Conservation (phyloP, 2,329 filamentous ascomycete genomes). For the Sclerotinia subarctica region DNA sequence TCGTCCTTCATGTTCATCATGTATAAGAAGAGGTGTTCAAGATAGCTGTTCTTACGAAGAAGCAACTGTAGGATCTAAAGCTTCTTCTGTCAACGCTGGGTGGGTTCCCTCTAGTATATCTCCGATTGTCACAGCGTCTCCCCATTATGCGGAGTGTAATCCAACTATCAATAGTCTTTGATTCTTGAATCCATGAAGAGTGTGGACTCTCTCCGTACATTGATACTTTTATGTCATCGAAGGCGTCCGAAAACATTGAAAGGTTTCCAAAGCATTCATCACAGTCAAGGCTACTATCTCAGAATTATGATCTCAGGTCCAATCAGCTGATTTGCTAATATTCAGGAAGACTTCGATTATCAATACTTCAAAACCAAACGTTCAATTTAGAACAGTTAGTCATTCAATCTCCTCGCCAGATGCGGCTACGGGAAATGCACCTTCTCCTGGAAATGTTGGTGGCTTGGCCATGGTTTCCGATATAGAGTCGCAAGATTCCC, state of each 20-base stretch:
- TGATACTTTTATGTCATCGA: background rate
- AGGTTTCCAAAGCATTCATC: too few relatives aligned
- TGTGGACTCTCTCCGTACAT: background rate
- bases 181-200: background rate
- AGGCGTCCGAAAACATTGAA: background rate
- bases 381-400: background rate
- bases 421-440: background rate
- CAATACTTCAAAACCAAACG: background rate
- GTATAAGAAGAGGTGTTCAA: constrained; percentile 19
- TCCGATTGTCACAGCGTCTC: background rate
- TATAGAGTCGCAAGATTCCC: background rate
- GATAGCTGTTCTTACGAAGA: constrained; percentile 24
- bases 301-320: background rate
- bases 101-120: background rate
- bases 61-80: constrained; percentile 9
- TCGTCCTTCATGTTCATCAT: constrained; percentile 21
- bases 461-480: constrained; percentile 18
- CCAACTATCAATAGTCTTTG: background rate
- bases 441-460: constrained; percentile 7
- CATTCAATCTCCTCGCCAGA: background rate
- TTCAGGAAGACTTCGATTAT: background rate
- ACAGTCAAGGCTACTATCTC: background rate
- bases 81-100: constrained; percentile 5
- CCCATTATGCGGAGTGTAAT: background rate
- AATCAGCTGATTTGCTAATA: background rate